Evolutionary conservation across 495 filamentous ascomycete genomes (phyloP).

Genomic region (Opeltia flavorubescens): DNA sequence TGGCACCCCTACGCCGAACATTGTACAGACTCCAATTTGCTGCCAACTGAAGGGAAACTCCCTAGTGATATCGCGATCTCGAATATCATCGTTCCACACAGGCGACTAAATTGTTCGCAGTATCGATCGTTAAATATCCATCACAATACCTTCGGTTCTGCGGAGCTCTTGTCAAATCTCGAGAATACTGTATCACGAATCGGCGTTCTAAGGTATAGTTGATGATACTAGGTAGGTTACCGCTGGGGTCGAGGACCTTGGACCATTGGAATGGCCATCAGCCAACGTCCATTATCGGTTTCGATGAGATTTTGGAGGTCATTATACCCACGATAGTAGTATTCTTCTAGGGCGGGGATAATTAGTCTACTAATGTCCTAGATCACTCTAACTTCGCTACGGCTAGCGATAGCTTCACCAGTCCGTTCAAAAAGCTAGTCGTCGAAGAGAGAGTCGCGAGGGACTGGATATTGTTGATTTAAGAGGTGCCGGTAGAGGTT

Average conservation of each 20-base stretch:
- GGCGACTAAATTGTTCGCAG: no score
- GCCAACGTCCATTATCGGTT: constrained; percentile 28
- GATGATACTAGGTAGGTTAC: no score
- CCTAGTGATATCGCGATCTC: no score
- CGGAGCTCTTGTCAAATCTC: no score
- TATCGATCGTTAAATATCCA: no score
- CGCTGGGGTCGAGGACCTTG: constrained; percentile 10
- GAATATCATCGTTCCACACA: no score
- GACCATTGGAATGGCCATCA: constrained; percentile 19
- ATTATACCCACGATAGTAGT: constrained; percentile 11
- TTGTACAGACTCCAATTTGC: no score
- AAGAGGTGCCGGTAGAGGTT: not conserved
- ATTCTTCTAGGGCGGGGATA: constrained; percentile 21
- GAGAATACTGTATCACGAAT: no score
- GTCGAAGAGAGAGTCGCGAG: not conserved
- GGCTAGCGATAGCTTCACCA: constrained; percentile 3
- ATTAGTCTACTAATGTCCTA: constrained; percentile 24
- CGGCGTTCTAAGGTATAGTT: no score
- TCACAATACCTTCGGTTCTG: no score
- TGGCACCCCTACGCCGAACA: no score
- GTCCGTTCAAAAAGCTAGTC: not conserved
- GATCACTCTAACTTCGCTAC: constrained; percentile 23
- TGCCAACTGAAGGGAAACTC: no score
- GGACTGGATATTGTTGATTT: not conserved
- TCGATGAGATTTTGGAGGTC: constrained; percentile 21